phyloP scores from a whole-genome alignment of 1,284 basidiomycete genomes.

The Tilletia indica region DNA sequence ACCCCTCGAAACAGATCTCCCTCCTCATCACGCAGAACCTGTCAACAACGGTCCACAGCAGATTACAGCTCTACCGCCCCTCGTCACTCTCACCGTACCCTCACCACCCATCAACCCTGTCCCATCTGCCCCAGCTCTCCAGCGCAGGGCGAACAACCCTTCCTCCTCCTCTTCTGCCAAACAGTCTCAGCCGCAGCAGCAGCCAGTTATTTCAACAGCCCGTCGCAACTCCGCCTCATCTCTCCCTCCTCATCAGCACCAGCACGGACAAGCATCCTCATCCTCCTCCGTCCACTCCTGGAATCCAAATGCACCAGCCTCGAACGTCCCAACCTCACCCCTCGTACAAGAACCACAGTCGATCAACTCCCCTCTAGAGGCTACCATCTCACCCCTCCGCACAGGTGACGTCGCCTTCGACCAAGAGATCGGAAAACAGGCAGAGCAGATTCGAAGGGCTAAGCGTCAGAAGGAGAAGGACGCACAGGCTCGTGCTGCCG shows the following conservation, averaged over 20 bases:
- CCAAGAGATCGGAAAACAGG: constrained; percentile 50
- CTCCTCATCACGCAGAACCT: background rate
- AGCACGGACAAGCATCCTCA: background rate
- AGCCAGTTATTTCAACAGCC: background rate
- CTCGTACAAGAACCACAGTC: background rate
- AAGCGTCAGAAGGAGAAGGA: constrained; percentile 45
- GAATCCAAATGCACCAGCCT: background rate
- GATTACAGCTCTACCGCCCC: background rate
- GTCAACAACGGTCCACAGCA: background rate
- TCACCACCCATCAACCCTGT: constrained; percentile 6
- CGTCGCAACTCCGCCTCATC: background rate
- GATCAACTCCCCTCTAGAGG: background rate
- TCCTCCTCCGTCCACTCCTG: constrained; percentile 1
- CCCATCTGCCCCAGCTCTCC: background rate
- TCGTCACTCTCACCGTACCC: constrained; percentile 12
- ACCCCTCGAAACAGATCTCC: constrained; percentile 8
- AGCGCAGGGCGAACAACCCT: background rate
- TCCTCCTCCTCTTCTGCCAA: background rate
- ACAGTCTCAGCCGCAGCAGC: background rate
- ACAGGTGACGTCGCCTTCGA: constrained; percentile 51
- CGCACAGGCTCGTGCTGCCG: background rate
- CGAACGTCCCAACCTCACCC: background rate
- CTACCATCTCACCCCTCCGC: constrained; percentile 29
- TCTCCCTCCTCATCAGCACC: background rate
- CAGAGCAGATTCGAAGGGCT: constrained; percentile 44